Percentiles rank a stretch among this genome's conserved stretches.
These are phyloP conservation scores for Mentha longifolia DNA, from an alignment of 257 asterid genomes.

Conservation along the genomic window DNA sequence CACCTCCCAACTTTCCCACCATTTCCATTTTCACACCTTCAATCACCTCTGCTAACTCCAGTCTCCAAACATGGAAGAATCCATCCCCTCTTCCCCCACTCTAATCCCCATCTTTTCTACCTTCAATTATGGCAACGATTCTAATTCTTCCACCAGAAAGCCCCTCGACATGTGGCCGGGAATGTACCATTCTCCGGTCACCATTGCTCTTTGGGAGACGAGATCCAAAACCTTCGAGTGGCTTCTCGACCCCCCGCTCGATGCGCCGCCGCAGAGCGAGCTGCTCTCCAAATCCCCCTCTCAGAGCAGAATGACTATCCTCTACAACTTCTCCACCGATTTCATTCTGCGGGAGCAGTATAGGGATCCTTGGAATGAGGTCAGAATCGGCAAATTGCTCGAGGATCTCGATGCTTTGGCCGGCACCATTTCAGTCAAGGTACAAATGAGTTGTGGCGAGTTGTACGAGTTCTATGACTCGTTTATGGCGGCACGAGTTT, in stretches of 20 bases:
- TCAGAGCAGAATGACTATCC: conserved; percentile 66
- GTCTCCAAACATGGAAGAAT: too few relatives aligned
- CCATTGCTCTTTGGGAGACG: conserved; percentile 91
- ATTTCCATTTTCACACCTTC: too few relatives aligned
- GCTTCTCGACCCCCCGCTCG: conserved; percentile 92
- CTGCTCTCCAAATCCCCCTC: conserved; percentile 68
- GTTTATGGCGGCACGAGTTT: conserved; percentile 13
- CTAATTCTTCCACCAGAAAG: conserved; percentile 50
- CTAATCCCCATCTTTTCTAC: conserved; percentile 73
- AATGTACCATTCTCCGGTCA: conserved; percentile 96
- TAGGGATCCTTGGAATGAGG: conserved; percentile 97
- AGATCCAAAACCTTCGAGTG: conserved; percentile 82
- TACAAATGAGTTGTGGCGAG: conserved; percentile 26
- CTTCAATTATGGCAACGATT: conserved; percentile 42
- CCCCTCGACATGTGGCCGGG: conserved; percentile 96
- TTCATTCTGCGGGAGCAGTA: conserved; percentile 85
- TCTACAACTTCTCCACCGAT: conserved; percentile 76
- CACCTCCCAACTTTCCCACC: too few relatives aligned
- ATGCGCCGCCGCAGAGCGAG: conserved; percentile 93
- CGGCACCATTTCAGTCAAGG: conserved; percentile 94
- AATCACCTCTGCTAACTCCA: too few relatives aligned
- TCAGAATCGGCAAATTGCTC: conserved; percentile 92
- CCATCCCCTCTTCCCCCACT: conserved; percentile 41
- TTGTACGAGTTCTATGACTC: background rate
- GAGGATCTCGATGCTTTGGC: conserved; percentile 99